phyloP scores from a whole-genome alignment of 371 early-diverging fungal genomes.

The Conidiobolus incongruus region DNA sequence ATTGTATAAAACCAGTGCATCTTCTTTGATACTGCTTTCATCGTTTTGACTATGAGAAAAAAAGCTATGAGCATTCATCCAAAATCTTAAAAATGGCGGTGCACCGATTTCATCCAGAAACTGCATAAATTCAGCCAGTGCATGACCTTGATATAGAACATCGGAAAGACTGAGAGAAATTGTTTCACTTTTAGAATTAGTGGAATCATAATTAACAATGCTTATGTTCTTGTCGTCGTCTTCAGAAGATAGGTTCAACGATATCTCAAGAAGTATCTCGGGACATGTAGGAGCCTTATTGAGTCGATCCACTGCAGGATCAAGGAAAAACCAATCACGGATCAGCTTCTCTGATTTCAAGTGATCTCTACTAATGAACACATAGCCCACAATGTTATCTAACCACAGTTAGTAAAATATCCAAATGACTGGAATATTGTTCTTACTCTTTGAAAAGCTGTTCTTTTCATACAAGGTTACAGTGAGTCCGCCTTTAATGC shows the following conservation, averaged over 20 bases:
- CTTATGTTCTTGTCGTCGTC: not conserved
- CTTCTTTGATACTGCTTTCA: conserved; percentile 5
- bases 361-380: too few relatives aligned
- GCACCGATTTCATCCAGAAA: conserved; percentile 6
- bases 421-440: not conserved
- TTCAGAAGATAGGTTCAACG: not conserved
- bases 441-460: not conserved
- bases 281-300: not conserved
- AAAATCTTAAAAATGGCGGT: conserved; percentile 7
- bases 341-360: not conserved
- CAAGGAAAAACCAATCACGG: not conserved
- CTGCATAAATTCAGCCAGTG: conserved; percentile 9
- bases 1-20: conserved; percentile 8
- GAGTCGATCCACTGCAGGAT: not conserved
- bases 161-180: not conserved
- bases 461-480: not conserved
- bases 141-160: not conserved
- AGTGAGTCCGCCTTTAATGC: not conserved
- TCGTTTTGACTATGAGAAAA: conserved; percentile 3
- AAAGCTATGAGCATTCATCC: conserved; percentile 9
- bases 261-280: not conserved
- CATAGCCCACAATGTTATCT: too few relatives aligned
- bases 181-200: not conserved
- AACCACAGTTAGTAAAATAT: not conserved
- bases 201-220: not conserved